Evolutionary conservation across 2,329 filamentous ascomycete genomes (phyloP), one percentile per base, ranked within the genome.

Genomic region (Verticillium isaacii): DNA sequence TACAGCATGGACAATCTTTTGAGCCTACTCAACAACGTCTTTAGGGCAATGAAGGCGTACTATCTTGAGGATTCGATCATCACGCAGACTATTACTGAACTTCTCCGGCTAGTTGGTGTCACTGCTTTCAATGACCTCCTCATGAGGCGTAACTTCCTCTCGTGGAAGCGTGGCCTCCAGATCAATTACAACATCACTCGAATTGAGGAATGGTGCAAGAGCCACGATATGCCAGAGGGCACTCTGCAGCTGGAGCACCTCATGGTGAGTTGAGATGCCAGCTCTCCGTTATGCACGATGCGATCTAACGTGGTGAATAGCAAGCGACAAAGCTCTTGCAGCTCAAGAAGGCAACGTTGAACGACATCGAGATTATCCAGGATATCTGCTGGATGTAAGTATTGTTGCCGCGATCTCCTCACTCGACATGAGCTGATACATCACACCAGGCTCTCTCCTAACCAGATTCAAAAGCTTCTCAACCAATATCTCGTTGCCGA

Each of bases 121-220:
- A 99, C 95, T 1, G 95, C 95, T 3, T 99, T 99, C 81, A 99
- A 99, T 75, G 95, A 99, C 74, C 82, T 99, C 65, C 85, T 99
- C 68, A 97, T 99, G 93, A 88, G 95, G 70, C 87, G 95, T 69
- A 98, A 98, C 78, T 99, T 99, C 85, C 85, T 99, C 62, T 97
- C 93, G 0, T 99, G 95, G 95, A 99, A 99, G 83, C 92, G 95
- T 76, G 95, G 95, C 69, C 86, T 99, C 60, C 95, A 99, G 77
- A 99, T 99, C 80, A 99, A 99, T 80, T 99, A 99, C 83, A 99
- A 99, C 80, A 99, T 99, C 75, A 99, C 95, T 29, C 88, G 95
- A 62, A 99, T 99, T 66, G 95, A 99, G 77, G 95, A 99, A 78
- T 99, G 95, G 95, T 99, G 95, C 80, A 99, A 99, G 87, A 97